These are phyloP conservation scores for Anisodus tanguticus DNA, from an alignment of 257 asterid species.

Conservation along the genomic window DNA sequence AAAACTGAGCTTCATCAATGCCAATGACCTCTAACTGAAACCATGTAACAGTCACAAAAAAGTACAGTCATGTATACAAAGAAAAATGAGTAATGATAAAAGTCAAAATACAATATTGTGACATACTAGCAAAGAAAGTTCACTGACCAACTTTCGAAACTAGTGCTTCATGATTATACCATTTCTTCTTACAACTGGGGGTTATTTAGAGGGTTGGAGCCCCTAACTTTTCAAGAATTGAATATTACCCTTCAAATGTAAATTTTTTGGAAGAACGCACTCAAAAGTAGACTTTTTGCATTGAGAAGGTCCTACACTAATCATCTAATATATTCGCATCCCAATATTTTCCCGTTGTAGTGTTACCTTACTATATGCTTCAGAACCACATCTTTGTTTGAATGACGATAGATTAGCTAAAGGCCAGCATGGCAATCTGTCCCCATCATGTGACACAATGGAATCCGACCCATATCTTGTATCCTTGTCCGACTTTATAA, in stretches of 20 bases:
- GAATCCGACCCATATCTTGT: conserved; percentile 75
- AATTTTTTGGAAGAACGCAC: background rate
- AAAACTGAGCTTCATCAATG: conserved; percentile 95
- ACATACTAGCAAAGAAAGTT: conserved; percentile 8
- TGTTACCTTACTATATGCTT: conserved; percentile 74
- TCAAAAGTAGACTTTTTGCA: background rate
- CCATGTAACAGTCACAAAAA: conserved; percentile 16
- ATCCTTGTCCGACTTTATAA: conserved; percentile 84
- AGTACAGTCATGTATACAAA: conserved; percentile 28
- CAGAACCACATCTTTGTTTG: conserved; percentile 63
- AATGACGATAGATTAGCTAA: conserved; percentile 71
- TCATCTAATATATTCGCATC: background rate
- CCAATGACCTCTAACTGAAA: conserved; percentile 82
- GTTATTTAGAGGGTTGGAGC: background rate
- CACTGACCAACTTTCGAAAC: background rate
- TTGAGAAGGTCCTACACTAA: background rate
- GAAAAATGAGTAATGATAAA: background rate
- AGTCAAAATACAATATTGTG: conserved; percentile 23
- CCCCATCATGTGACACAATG: conserved; percentile 90
- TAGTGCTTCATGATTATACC: background rate
- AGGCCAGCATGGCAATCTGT: conserved; percentile 80
- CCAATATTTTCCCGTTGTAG: background rate
- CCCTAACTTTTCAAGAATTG: background rate
- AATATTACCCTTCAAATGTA: background rate
- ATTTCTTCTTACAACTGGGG: background rate